phyloP scores from a whole-genome alignment of 148 eudicot genomes.

The Drosera capensis region DNA sequence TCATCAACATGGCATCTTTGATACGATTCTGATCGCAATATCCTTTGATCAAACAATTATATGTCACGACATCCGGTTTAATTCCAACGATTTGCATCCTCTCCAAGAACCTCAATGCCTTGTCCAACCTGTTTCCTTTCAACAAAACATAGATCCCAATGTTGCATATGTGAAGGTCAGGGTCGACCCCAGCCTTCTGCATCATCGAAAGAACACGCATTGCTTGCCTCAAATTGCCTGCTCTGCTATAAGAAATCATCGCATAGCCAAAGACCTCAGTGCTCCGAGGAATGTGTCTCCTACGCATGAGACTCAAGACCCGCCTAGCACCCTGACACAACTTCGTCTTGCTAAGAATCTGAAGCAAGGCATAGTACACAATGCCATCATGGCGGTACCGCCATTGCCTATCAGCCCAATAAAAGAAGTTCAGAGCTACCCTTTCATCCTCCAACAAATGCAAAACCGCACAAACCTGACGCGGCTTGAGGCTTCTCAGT shows the following conservation, averaged over 20 bases:
- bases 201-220: conserved; percentile 15
- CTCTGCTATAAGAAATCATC: conserved; percentile 31
- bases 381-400: conserved; percentile 21
- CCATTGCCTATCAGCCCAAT: conserved; percentile 31
- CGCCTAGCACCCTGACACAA: conserved; percentile 26
- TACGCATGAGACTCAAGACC: conserved; percentile 20
- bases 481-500: conserved; percentile 25
- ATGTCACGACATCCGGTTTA: conserved; percentile 17
- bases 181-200: conserved; percentile 25
- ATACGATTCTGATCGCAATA: conserved; percentile 18
- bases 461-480: conserved; percentile 24
- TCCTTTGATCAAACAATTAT: conserved; percentile 29
- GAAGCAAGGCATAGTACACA: conserved; percentile 26
- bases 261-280: conserved; percentile 21
- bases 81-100: conserved; percentile 27
- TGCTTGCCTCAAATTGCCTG: conserved; percentile 21
- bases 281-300: conserved; percentile 13
- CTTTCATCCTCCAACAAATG: conserved; percentile 18
- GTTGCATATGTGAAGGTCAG: conserved; percentile 24
- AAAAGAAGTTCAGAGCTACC: conserved; percentile 20
- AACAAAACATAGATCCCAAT: conserved; percentile 17
- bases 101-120: conserved; percentile 20
- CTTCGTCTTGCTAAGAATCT: conserved; percentile 27
- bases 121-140: conserved; percentile 22
- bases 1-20: conserved; percentile 18